Conservation (phyloP, 177 flowering plant species). For the Vitis hybrid region DNA sequence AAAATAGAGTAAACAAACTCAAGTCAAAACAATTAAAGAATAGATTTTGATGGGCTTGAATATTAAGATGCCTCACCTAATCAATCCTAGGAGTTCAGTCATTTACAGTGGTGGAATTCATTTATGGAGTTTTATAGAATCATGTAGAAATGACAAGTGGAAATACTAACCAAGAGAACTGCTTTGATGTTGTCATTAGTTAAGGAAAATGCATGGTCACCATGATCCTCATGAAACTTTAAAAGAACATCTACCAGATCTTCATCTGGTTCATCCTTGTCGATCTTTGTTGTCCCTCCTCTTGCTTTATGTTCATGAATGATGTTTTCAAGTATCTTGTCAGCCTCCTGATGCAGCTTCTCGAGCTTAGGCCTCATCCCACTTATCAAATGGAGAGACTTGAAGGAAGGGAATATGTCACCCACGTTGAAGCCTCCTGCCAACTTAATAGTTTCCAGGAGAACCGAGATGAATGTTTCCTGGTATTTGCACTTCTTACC, state of each 20-base stretch:
- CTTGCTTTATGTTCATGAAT: neutral
- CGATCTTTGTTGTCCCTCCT: neutral
- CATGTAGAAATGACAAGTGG: too few relatives aligned
- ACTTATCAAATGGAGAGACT: neutral
- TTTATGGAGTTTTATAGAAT: too few relatives aligned
- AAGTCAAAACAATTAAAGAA: too few relatives aligned
- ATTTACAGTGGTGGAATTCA: too few relatives aligned
- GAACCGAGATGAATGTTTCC: slow-evolving; percentile 9
- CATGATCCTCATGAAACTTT: slow-evolving; percentile 1
- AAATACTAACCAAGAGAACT: neutral
- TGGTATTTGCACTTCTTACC: slow-evolving; percentile 17
- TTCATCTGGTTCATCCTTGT: neutral
- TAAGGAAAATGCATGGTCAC: neutral
- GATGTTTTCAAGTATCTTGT: neutral
- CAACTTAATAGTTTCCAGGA: too few relatives aligned
- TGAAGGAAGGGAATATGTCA: neutral
- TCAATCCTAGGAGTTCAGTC: too few relatives aligned
- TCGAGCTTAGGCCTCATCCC: neutral
- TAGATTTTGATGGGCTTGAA: too few relatives aligned
- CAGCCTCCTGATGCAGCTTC: slow-evolving; percentile 1
- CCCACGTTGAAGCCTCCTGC: neutral
- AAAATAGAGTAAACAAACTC: neutral
- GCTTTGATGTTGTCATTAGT: slow-evolving; percentile 6
- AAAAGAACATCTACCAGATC: slow-evolving; percentile 9
- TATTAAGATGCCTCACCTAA: too few relatives aligned